Percentiles rank a stretch among this genome's conserved stretches.
Evolutionary conservation across 2,329 filamentous ascomycete species (phyloP).

Genomic region (Zymoseptoria ardabiliae): DNA sequence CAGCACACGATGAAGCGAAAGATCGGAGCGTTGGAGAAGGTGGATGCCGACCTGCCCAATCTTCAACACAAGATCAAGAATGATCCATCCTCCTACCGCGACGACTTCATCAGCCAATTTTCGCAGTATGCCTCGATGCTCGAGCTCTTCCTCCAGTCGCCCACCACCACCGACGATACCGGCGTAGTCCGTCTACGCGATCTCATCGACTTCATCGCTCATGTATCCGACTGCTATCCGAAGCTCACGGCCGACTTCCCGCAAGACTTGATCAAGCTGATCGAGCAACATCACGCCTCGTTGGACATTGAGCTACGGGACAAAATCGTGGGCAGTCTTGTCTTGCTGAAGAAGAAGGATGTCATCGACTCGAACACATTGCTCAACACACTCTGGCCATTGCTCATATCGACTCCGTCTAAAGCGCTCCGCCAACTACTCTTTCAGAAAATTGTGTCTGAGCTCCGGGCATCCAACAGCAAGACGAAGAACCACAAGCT

Average conservation of each 20-base stretch:
- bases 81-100: slow-evolving; percentile 82
- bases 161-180: slow-evolving; percentile 66
- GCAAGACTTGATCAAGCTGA: slow-evolving; percentile 70
- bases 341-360: slow-evolving; percentile 82
- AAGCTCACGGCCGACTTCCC: slow-evolving; percentile 70
- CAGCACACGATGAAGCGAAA: slow-evolving; percentile 71
- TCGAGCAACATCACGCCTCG: slow-evolving; percentile 73
- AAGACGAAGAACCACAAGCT: slow-evolving; percentile 86
- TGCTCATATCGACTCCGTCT: slow-evolving; percentile 84
- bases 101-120: slow-evolving; percentile 83
- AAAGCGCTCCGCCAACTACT: slow-evolving; percentile 79
- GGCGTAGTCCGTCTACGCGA: slow-evolving; percentile 81
- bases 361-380: slow-evolving; percentile 78
- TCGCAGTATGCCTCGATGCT: slow-evolving; percentile 85
- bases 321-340: slow-evolving; percentile 86
- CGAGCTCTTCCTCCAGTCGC: slow-evolving; percentile 83
- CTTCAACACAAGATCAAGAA: slow-evolving; percentile 85
- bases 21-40: slow-evolving; percentile 86
- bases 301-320: slow-evolving; percentile 81
- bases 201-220: slow-evolving; percentile 85
- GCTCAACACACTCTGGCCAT: slow-evolving; percentile 86
- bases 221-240: slow-evolving; percentile 90
- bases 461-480: slow-evolving; percentile 78
- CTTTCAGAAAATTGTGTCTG: slow-evolving; percentile 85
- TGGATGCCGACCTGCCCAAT: slow-evolving; percentile 84